Evolutionary conservation across 768 basidiomycete species (phyloP), one percentile per base, ranked within the genome.

Genomic region (Dacryopinax primogenitus): DNA sequence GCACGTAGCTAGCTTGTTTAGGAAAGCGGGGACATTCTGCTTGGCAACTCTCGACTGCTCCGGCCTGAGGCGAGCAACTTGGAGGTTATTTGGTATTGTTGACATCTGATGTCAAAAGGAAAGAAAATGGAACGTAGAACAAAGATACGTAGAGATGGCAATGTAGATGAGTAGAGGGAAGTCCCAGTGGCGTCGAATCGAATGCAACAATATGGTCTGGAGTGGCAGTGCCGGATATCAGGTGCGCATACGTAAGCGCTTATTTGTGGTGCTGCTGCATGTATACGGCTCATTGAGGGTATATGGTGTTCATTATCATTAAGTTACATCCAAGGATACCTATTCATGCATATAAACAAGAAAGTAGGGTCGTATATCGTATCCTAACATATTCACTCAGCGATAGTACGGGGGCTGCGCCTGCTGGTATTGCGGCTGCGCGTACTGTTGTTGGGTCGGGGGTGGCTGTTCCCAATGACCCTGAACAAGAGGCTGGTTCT

Each of bases 1-100:
- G 68, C 65, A 94, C 92, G 87, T 88, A 76, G 87, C 94, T 34
- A 97, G 81, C 76, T 97, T 97, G 76, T 93, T 90, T 15, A 96
- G 80, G 73, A 96, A 96, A 0, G 88, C 88, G 1, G 93, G 92
- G 0, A 87, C 82, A 35, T 80, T 72, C 32, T 58, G 51, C 21
- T 58, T 58, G 26, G 51, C 51, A 30, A 58, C 51, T 58, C 32
- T 58, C 26, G 51, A 58, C 18, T 58, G 51, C 18, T 58, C 51
- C 30, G 51, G 51, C 51, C 32, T 58, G 51, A 58, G 26, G 9
- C 51, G 51, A 13, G 51, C 51, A 18, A 58, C 30, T 58, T 58
- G 51, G 11, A 58, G 51, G 51, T 58, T 58, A 18, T 58, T 58
- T 58, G 51, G 51, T 30, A 30, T 32, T 58, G 51, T 58, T 58